These are phyloP conservation scores for Cylindrodendrum hubeiense DNA, from an alignment of 2,329 filamentous ascomycete genomes.

Conservation along the genomic window DNA sequence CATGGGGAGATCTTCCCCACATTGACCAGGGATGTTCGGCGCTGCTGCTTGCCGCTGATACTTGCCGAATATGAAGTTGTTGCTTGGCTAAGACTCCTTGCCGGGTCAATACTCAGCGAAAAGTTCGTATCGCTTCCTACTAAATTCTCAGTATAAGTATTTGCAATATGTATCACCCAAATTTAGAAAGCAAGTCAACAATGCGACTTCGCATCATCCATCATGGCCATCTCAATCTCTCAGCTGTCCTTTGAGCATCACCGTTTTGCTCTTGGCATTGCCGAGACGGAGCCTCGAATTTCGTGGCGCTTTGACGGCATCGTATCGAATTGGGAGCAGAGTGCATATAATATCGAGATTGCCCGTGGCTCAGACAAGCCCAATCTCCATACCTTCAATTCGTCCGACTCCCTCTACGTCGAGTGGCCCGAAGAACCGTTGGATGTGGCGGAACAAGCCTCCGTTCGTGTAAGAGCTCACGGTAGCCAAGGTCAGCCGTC, in stretches of 20 bases:
- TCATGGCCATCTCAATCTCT: conserved; percentile 54
- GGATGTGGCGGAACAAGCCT: conserved; percentile 46
- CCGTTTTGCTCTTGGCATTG: conserved; percentile 56
- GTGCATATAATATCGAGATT: conserved; percentile 58
- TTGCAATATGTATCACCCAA: background rate
- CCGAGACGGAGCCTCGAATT: conserved; percentile 56
- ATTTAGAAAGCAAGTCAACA: background rate
- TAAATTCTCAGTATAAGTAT: background rate
- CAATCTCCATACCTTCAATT: conserved; percentile 45
- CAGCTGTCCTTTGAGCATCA: conserved; percentile 58
- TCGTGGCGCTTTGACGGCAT: conserved; percentile 60
- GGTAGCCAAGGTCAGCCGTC: conserved; percentile 36
- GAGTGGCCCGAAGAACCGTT: conserved; percentile 58
- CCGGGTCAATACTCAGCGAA: background rate
- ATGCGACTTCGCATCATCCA: background rate
- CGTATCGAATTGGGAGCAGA: conserved; percentile 56
- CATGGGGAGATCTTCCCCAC: background rate
- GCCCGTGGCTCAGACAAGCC: conserved; percentile 29
- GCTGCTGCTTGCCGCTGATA: background rate
- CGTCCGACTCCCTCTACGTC: conserved; percentile 54
- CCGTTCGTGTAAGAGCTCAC: conserved; percentile 50
- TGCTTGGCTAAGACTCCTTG: background rate
- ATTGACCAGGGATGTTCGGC: background rate
- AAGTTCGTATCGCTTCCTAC: background rate
- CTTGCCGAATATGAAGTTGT: background rate